Base-by-base conservation (phyloP, 2,329 filamentous ascomycete species). In the Cladorrhinum sp. region DNA sequence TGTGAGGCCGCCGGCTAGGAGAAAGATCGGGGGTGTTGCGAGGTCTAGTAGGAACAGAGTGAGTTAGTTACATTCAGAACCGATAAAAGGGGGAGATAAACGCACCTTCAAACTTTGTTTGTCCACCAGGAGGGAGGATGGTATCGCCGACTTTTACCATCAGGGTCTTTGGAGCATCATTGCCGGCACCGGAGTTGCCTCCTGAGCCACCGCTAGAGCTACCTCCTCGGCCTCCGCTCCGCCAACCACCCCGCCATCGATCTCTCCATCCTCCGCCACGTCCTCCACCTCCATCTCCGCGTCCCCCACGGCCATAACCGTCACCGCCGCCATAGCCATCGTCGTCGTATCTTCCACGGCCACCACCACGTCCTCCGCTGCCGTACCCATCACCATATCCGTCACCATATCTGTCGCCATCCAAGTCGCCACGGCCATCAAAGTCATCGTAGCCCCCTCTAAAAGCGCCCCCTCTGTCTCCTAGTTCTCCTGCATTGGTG, bases 61-160 rank as follows among this genome's bases (percentile, higher is more conserved):
- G 20, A 48, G 16, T 10, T 14, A 8, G 10, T 8, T n/a, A n/a
- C n/a, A n/a, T n/a, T n/a, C n/a, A n/a, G n/a, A n/a, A n/a, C n/a
- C n/a, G n/a, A n/a, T n/a, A 14, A 51, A 26, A 16, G 21, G 8
- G 18, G 3, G 20, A 5, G 18, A 18, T 24, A 20, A 28, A 58
- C 63, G 6, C 62, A 65, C 65, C 63, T 10, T 65, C 61, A 59
- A 59, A 64, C 8, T 39, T 57, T 20, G 50, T 52, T 36, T 58
- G 53, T 33, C 57, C 52, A 7, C 65, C 65, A 1, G 65, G 60
- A 0, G 60, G 23, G 10, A 57, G 56, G 23, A 66, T 63, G 26
- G 2, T 61, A 1, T 62, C 50, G 2, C 65, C 65, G 24, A 65
- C 50, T 56, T 53, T 61, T 21, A 65, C 33, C 18, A 49, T 55